Evolutionary conservation across 2,329 filamentous ascomycete species (phyloP), one percentile per base, ranked within the genome.

Genomic region (Penicillium glabrum): DNA sequence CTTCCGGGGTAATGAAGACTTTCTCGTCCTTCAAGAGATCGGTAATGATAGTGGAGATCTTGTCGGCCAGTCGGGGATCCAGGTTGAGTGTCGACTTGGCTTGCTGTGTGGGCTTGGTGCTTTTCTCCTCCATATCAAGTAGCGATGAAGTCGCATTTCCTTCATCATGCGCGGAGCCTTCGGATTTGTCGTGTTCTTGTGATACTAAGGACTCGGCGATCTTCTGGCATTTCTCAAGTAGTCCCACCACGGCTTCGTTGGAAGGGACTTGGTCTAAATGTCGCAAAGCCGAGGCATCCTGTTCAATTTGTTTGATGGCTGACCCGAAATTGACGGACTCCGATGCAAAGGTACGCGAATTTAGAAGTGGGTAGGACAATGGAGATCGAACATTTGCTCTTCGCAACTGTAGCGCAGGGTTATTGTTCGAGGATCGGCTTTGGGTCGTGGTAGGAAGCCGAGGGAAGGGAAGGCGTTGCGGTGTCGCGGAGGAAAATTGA

Each of bases 1-100:
- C 79, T 29, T 83, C 79, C 9, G 88, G 85, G 5, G 90, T 89
- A 69, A 98, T 89, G 76, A 92, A 90, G 47, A 97, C 87, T 58
- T 88, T 86, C 4, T 89, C 86, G 65, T 93, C 85, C 47, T 83
- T 82, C 57, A 96, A 72, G 54, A 97, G 83, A 37, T 82, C 79
- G 71, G 90, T 89, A n/a, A 89, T 86, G 14, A 82, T 74, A 23
- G 76, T 72, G 13, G 82, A 83, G 58, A 87, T 75, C 35, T 75
- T 71, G 21, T 75, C 73, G 26, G 78, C 73, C 5, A 75, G 67
- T 54, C 71, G 74, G 19, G 68, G 60, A 44, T 73, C 72, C 23
- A 74, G 68, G 27, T 68, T 67, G 16, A 69, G 62, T 8, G 69
- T 56, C 47, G 62, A 59, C 49, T 65, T 67, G 51, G 60, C 50